Evolutionary conservation across 208 protist species (phyloP), one percentile per base, ranked within the genome.

Genomic region (Leptomonas seymouri): DNA sequence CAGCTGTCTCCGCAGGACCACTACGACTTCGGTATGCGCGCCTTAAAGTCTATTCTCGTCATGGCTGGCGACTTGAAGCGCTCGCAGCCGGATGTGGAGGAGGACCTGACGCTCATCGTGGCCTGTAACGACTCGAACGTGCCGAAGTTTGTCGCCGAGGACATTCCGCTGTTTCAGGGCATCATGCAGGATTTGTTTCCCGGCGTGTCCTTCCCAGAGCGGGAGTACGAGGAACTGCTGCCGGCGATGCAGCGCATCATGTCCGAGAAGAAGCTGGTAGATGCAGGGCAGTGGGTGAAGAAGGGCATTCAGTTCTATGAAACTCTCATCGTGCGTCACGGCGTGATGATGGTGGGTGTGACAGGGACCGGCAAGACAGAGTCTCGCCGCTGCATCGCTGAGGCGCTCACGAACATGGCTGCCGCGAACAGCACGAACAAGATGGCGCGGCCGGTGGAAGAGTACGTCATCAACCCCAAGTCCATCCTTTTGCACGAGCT

Each of bases 121-220:
- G 97, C 98, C 8, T 98, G 98, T 86, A 97, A 93, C 79, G 98
- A 99, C 86, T 93, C 90, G 3, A 99, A 99, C 87, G 82, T 99
- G 54, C 98, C 98, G n/a, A 99, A 99, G 86, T 99, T 99, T 72
- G 93, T 99, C 11, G 90, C 97, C 7, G 95, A 99, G 66, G 99
- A 99, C 74, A 82, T 99, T 34, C 91, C 97, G 16, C 94, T 99
- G 18, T 99, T 99, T 78, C 83, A 93, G 23, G 98, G 93, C 60
- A 99, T 99, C 81, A 97, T 99, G 80, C 84, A 91, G 53, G 98
- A 99, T 78, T 86, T 99, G 15, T 99, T 99, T 82, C 98, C 99
- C n/a, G 97, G 97, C 56, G 81, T 98, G 3, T 78, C 85, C 31
- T 96, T 99, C 57, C 98, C 98, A 4, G 86, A 95, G 71, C 77